Percentiles rank a stretch among this genome's conserved stretches.
Conservation (phyloP, 345 rosid species). For the Aquilaria malaccensis region DNA sequence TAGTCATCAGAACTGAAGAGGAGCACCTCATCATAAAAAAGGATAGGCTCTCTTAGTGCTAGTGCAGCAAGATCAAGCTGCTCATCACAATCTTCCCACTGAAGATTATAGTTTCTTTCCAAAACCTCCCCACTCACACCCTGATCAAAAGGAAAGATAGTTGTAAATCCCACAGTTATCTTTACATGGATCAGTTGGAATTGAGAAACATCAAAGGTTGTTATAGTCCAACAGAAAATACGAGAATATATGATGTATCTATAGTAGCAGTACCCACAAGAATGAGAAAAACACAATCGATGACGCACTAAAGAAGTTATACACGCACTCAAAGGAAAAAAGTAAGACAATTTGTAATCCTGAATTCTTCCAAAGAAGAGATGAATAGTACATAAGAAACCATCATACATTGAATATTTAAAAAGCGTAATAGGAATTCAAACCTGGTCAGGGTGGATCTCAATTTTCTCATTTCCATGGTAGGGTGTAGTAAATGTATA, state of each 20-base stretch:
- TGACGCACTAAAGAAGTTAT: neutral
- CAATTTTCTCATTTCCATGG: conserved; percentile 64
- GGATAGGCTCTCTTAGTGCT: conserved; percentile 88
- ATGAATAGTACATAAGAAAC: too few relatives aligned
- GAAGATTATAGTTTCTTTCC: conserved; percentile 25
- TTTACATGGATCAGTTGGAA: conserved; percentile 3
- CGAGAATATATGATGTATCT: too few relatives aligned
- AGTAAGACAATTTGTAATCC: neutral
- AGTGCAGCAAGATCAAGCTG: conserved; percentile 68
- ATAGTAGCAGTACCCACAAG: neutral
- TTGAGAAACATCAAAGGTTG: conserved; percentile 9
- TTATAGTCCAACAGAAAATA: neutral
- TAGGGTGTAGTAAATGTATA: conserved; percentile 96
- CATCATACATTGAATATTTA: neutral
- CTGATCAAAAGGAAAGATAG: conserved; percentile 22
- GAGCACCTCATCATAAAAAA: conserved; percentile 89
- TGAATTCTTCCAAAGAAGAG: neutral
- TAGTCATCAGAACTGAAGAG: neutral
- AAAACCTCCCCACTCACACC: conserved; percentile 18
- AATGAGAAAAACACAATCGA: neutral
- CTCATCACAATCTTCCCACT: conserved; percentile 85
- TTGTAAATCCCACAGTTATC: neutral
- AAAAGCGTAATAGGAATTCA: conserved; percentile 2
- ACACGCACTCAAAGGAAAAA: conserved; percentile 8
- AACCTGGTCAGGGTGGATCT: conserved; percentile 40